Evolutionary conservation across 352 stramenopile species (phyloP), one percentile per base, ranked within the genome.

Genomic region (Aphanomyces stellatus): DNA sequence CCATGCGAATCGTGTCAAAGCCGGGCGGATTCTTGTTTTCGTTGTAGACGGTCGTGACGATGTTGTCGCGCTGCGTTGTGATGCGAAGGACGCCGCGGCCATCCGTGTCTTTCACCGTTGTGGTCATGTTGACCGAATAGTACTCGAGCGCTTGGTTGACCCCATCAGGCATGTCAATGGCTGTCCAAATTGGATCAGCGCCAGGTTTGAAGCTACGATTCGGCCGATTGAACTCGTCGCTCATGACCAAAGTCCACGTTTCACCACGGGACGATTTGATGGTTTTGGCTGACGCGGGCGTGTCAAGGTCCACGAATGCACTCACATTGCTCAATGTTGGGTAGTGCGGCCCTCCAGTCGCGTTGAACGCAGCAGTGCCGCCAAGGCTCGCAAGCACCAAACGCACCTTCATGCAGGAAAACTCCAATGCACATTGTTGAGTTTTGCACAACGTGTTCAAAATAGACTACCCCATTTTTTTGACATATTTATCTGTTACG

Each of bases 121-220:
- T 76, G 0, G 76, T 82, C 72, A 92, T 93, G 35, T 79, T 88
- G 51, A 82, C 80, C 51, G 93, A 95, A 76, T 98, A 98, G 69
- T 95, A 91, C 35, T 98, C 88, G 11, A 97, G 75, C 2, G 89
- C 91, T 0, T 76, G 78, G 43, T 93, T 92, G 7, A 86, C 90
- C 69, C 90, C 89, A 73, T 97, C 73, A 43, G 96, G 96, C 67
- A 97, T 97, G 59, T 98, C 78, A 61, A 96, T 82, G 0, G 91
- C 90, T 13, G 88, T 97, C 91, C 91, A 98, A 25, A 88, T 69
- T 22, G 93, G 88, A 75, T 98, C 93, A 13, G 78, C 66, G 19
- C 91, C 93, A 37, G 97, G 85, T 64, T 74, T 53, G 73, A 98
- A 97, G 8, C 62, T 81, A 17, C 93, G 74, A 30, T 76, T 79